Evolutionary conservation across 129 eudicot genomes (phyloP).

Genomic region (carrot (Daucus carota)): DNA sequence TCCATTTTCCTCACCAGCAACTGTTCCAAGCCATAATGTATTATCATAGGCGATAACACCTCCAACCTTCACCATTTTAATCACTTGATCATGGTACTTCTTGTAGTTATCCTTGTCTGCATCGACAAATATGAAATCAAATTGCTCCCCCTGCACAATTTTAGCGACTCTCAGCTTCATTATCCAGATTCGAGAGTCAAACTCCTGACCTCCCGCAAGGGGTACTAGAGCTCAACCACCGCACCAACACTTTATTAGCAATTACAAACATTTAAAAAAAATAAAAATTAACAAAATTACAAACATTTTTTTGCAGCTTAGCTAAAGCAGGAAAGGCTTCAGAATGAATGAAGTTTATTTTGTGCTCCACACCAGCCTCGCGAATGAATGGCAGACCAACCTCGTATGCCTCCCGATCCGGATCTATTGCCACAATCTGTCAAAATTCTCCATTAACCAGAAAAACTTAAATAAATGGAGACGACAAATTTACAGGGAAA

Average conservation of each 20-base stretch:
- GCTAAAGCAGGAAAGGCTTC: conserved; percentile 8
- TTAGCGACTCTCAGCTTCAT: neutral
- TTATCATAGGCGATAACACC: conserved; percentile 23
- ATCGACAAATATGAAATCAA: conserved; percentile 21
- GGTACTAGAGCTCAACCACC: no score
- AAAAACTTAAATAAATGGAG: no score
- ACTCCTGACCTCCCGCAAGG: no score
- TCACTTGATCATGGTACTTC: conserved; percentile 10
- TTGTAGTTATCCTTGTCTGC: conserved; percentile 13
- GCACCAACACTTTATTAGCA: no score
- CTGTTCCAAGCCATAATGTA: conserved; percentile 23
- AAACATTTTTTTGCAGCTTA: conserved; percentile 8
- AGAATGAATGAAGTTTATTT: conserved; percentile 11
- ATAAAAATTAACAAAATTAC: neutral
- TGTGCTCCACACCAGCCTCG: conserved; percentile 24
- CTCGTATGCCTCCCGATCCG: conserved; percentile 18
- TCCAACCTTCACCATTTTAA: conserved; percentile 22
- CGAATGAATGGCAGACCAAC: conserved; percentile 20
- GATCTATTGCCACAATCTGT: conserved; percentile 17
- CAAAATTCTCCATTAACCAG: neutral
- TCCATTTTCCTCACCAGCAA: neutral
- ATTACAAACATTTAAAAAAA: no score
- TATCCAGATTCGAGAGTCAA: no score
- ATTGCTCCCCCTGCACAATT: neutral
- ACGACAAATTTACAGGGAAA: no score